phyloP scores from a whole-genome alignment of 805 yeast species.

The Starmera amethionina region DNA sequence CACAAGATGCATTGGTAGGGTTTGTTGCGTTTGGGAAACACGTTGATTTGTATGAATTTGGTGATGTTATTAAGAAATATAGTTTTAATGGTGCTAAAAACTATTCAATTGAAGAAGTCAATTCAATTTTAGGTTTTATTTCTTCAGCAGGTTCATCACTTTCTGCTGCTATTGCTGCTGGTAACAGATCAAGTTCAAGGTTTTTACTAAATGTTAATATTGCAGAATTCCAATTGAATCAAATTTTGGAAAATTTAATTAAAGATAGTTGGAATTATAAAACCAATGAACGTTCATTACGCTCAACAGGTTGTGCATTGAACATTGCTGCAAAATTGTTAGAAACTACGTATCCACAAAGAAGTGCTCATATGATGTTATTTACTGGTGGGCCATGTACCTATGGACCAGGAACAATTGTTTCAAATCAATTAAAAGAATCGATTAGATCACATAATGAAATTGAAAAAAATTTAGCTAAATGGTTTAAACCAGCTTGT shows the following conservation, averaged over 20 bases:
- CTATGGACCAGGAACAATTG: conserved; percentile 54
- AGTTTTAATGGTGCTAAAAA: conserved; percentile 49
- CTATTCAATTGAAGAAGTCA: conserved; percentile 38
- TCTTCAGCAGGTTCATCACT: conserved; percentile 21
- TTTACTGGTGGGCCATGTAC: conserved; percentile 62
- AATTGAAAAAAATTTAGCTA: conserved; percentile 35
- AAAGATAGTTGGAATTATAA: conserved; percentile 40
- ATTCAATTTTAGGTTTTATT: conserved; percentile 34
- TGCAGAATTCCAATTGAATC: conserved; percentile 38
- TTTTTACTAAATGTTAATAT: conserved; percentile 12
- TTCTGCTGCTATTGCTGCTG: no score
- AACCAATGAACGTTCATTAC: conserved; percentile 35
- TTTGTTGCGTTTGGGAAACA: conserved; percentile 50
- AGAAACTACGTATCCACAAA: conserved; percentile 29
- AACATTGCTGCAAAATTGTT: conserved; percentile 34
- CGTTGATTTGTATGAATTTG: conserved; percentile 47
- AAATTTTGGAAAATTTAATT: conserved; percentile 37
- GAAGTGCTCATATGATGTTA: conserved; percentile 44
- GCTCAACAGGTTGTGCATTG: conserved; percentile 54
- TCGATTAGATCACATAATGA: conserved; percentile 63
- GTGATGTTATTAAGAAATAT: conserved; percentile 23
- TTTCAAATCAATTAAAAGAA: conserved; percentile 43
- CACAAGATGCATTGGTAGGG: conserved; percentile 46
- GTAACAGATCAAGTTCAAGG: conserved; percentile 4
- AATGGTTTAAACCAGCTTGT: conserved; percentile 31